Conservation (phyloP, 2,329 filamentous ascomycete species). For the Emergomyces africanus region DNA sequence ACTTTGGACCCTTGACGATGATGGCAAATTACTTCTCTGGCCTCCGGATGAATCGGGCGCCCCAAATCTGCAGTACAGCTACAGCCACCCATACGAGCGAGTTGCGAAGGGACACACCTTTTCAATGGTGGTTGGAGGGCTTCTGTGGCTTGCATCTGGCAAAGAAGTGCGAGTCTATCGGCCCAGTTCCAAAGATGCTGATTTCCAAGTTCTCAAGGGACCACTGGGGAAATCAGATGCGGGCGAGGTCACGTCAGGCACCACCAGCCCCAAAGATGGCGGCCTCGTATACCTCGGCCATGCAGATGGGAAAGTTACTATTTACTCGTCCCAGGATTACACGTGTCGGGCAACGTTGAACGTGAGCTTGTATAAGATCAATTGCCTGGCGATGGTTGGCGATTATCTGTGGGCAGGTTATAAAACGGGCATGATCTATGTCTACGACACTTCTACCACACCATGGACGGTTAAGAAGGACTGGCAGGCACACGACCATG, state of each 20-base stretch:
- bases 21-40: slow-evolving; percentile 80
- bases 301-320: slow-evolving; percentile 80
- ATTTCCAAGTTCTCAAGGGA: slow-evolving; percentile 62
- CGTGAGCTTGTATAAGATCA: slow-evolving; percentile 92
- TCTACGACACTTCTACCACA: slow-evolving; percentile 72
- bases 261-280: slow-evolving; percentile 59
- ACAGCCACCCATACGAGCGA: slow-evolving; percentile 55
- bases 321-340: slow-evolving; percentile 73
- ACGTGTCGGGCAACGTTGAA: slow-evolving; percentile 67
- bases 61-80: slow-evolving; percentile 61
- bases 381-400: slow-evolving; percentile 67
- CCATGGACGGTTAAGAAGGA: slow-evolving; percentile 91
- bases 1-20: slow-evolving; percentile 88
- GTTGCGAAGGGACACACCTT: slow-evolving; percentile 73
- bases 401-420: slow-evolving; percentile 84
- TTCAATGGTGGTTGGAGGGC: slow-evolving; percentile 72
- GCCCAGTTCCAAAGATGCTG: slow-evolving; percentile 55
- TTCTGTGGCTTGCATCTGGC: slow-evolving; percentile 77
- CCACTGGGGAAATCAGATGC: slow-evolving; percentile 59
- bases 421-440: slow-evolving; percentile 84
- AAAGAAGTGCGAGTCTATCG: slow-evolving; percentile 79
- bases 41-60: slow-evolving; percentile 59
- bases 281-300: slow-evolving; percentile 84
- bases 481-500: slow-evolving; percentile 81
- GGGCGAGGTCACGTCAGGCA: slow-evolving; percentile 78